These are phyloP conservation scores for Mrakia blollopis DNA, from an alignment of 768 basidiomycete species.

Conservation along the genomic window DNA sequence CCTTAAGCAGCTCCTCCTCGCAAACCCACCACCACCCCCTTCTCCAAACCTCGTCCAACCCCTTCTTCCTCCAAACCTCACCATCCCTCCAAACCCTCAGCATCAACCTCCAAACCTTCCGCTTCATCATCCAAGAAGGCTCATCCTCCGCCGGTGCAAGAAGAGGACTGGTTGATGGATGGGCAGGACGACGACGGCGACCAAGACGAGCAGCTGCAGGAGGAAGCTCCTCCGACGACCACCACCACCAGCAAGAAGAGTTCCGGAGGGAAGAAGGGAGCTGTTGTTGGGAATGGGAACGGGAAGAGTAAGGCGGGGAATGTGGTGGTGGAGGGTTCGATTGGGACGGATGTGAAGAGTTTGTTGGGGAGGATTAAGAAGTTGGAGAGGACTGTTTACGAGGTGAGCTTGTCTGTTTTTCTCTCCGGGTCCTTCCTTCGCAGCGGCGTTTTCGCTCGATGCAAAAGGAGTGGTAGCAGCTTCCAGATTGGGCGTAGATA, in stretches of 20 bases:
- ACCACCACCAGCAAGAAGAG: neutral
- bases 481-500: too few relatives aligned
- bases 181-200: neutral
- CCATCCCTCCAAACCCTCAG: neutral
- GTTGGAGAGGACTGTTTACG: slow-evolving; percentile 20
- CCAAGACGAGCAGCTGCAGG: neutral
- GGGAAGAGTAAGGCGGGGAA: neutral
- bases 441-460: neutral
- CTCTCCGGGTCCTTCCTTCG: too few relatives aligned
- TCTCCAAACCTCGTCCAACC: slow-evolving; percentile 11
- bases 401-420: neutral
- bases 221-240: neutral
- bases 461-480: too few relatives aligned
- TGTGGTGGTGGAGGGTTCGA: neutral
- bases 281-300: neutral
- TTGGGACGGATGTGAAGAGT: slow-evolving; percentile 3
- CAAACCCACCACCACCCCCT: neutral
- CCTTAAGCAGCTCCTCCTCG: neutral
- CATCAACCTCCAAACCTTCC: neutral
- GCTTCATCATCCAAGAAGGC: neutral
- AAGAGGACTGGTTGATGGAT: slow-evolving; percentile 6
- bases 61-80: neutral
- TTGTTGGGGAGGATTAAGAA: slow-evolving; percentile 14
- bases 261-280: slow-evolving; percentile 6
- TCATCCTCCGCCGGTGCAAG: neutral